Percentiles rank a stretch among this genome's conserved stretches.
These are phyloP conservation scores for Aspergillus chevalieri DNA, from an alignment of 2,329 filamentous ascomycete species.

Conservation along the genomic window DNA sequence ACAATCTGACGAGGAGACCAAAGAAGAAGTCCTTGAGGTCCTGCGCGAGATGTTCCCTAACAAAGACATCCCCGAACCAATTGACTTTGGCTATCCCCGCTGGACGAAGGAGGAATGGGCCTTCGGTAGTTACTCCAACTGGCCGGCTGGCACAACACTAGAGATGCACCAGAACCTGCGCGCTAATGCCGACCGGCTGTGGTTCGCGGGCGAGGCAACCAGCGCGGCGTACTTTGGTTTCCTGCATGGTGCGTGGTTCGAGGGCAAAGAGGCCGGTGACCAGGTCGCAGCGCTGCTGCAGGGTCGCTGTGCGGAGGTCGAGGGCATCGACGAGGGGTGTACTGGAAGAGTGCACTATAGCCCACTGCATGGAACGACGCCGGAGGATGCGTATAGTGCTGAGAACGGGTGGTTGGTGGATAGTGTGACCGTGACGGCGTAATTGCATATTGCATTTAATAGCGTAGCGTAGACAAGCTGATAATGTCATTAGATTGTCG, in stretches of 20 bases:
- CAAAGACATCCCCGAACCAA: constrained; percentile 52
- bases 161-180: constrained; percentile 63
- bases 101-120: constrained; percentile 49
- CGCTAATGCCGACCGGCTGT: constrained; percentile 56
- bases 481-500: not conserved
- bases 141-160: constrained; percentile 58
- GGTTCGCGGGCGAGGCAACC: constrained; percentile 61
- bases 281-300: constrained; percentile 22
- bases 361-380: constrained; percentile 24
- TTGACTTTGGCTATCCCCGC: constrained; percentile 55
- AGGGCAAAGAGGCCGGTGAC: constrained; percentile 48
- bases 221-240: constrained; percentile 61
- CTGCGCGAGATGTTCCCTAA: constrained; percentile 58
- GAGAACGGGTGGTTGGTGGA: constrained; percentile 25
- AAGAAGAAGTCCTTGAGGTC: constrained; percentile 52
- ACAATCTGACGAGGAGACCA: constrained; percentile 54
- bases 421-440: constrained; percentile 17
- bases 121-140: constrained; percentile 62
- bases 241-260: constrained; percentile 57
- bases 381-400: constrained; percentile 20
- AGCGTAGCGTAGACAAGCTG: not conserved
- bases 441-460: constrained; percentile 9
- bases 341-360: constrained; percentile 22
- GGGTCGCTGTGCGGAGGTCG: constrained; percentile 13
- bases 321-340: constrained; percentile 9